Conservation (phyloP, 352 stramenopile genomes). For the Pythium apleroticum region DNA sequence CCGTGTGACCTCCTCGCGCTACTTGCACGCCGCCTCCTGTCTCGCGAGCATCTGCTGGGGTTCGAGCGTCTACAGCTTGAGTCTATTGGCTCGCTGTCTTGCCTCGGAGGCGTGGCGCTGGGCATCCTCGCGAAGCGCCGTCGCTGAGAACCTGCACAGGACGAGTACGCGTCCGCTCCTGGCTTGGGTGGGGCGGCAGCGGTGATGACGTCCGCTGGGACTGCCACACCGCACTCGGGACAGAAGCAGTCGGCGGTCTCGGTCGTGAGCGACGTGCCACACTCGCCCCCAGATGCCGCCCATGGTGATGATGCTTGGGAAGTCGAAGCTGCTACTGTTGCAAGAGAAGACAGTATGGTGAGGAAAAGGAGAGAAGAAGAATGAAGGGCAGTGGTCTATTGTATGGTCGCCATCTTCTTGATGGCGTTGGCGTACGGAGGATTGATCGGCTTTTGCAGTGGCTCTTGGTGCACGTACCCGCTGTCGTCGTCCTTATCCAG, state of each 20-base stretch:
- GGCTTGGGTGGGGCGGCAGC: slow-evolving; percentile 11
- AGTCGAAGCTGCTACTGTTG: neutral
- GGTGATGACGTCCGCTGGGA: slow-evolving; percentile 22
- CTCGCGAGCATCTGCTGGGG: slow-evolving; percentile 59
- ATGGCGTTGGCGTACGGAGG: slow-evolving; percentile 79
- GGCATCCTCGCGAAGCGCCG: slow-evolving; percentile 43
- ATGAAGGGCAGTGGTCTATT: neutral
- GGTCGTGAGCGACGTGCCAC: slow-evolving; percentile 55
- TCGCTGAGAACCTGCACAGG: slow-evolving; percentile 9
- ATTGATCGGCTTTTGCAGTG: slow-evolving; percentile 85
- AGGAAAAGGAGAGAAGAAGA: neutral
- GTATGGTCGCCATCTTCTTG: slow-evolving; percentile 42
- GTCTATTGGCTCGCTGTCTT: slow-evolving; percentile 48
- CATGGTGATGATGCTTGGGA: slow-evolving; percentile 41
- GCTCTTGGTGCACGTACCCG: slow-evolving; percentile 68
- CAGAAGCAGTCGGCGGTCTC: slow-evolving; percentile 68
- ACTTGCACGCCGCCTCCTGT: slow-evolving; percentile 48
- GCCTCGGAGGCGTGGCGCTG: slow-evolving; percentile 57
- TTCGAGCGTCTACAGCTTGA: slow-evolving; percentile 52
- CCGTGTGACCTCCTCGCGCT: slow-evolving; percentile 47
- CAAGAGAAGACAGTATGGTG: no score
- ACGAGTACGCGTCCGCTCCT: neutral
- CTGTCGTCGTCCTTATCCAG: slow-evolving; percentile 40
- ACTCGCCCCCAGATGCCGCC: slow-evolving; percentile 85
- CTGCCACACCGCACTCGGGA: slow-evolving; percentile 46